phyloP scores from a whole-genome alignment of 345 rosid species.

The Melaleuca quinquenervia region DNA sequence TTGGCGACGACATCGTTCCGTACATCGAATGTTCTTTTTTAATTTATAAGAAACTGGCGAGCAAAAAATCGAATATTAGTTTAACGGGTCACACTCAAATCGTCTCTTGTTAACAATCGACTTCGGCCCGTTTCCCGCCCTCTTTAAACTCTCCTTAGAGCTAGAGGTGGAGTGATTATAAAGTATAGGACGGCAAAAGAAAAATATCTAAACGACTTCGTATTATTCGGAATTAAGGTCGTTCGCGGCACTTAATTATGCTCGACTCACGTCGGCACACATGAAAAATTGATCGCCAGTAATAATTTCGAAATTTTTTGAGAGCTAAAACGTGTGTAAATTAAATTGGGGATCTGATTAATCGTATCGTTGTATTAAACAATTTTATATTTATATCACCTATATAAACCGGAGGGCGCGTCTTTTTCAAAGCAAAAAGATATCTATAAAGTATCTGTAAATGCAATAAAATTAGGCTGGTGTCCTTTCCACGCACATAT shows the following conservation, averaged over 20 bases:
- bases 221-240: not conserved
- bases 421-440: not conserved
- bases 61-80: no score
- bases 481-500: not conserved
- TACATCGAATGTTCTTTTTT: no score
- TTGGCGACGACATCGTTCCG: no score
- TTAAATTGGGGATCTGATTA: not conserved
- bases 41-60: no score
- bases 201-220: not conserved
- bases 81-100: no score
- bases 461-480: not conserved
- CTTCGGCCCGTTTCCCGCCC: no score
- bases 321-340: not conserved
- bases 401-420: not conserved
- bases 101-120: no score
- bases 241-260: not conserved
- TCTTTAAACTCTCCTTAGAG: no score
- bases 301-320: not conserved
- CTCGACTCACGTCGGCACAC: not conserved
- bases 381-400: not conserved
- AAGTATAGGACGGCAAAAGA: not conserved
- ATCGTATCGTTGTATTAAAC: not conserved
- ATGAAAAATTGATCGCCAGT: not conserved
- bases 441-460: not conserved
- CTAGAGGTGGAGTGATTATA: not conserved